phyloP scores from a whole-genome alignment of 192 early-diverging fungal species.

The Coemansia aciculifera region DNA sequence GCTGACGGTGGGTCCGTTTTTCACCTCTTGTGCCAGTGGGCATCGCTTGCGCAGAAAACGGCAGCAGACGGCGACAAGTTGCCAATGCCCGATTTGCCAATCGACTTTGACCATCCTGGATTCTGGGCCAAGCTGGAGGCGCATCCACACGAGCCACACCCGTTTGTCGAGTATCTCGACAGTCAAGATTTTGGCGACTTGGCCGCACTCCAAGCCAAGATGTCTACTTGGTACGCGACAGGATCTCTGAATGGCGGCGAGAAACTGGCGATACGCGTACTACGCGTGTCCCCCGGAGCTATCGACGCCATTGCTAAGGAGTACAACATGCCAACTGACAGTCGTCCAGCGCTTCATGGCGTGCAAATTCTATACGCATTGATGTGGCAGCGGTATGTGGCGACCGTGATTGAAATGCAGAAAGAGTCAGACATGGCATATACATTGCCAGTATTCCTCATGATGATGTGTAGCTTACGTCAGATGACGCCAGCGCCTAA shows the following conservation, averaged over 20 bases:
- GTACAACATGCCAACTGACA: neutral
- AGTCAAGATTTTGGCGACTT: neutral
- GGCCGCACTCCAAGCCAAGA: neutral
- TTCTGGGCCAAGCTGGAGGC: neutral
- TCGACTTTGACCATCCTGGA: neutral
- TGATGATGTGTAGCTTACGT: constrained; percentile 27
- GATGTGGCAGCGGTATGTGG: neutral
- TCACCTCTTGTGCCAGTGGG: neutral
- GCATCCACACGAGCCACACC: neutral
- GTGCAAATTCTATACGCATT: neutral
- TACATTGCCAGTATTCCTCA: constrained; percentile 13
- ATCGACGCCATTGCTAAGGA: neutral
- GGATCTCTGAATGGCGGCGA: neutral
- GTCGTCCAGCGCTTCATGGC: neutral
- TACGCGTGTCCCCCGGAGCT: neutral
- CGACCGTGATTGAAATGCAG: neutral
- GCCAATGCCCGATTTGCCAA: neutral
- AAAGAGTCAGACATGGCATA: neutral
- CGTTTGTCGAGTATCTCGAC: neutral
- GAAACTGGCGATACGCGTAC: neutral
- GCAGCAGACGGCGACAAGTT: neutral
- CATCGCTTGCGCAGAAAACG: neutral
- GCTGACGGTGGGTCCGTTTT: neutral
- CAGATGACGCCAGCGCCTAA: constrained; percentile 7
- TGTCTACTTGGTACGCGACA: neutral